Evolutionary conservation across 2,329 filamentous ascomycete species (phyloP).

Genomic region (Aspergillus novofumigatus): DNA sequence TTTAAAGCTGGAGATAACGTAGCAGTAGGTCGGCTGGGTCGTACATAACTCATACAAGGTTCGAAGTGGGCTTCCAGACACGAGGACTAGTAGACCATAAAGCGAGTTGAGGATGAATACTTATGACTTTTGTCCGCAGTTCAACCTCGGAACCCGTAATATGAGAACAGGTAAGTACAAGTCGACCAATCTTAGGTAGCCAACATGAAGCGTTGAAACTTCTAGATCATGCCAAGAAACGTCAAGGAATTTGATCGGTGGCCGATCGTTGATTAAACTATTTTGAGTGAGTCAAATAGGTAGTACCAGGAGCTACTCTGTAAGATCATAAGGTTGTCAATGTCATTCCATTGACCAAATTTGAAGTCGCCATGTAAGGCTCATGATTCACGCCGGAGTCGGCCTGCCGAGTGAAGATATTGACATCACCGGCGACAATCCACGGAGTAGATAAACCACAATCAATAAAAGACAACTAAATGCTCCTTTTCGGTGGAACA

Average conservation of each 20-base stretch:
- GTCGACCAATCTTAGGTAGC: background rate
- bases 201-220: background rate
- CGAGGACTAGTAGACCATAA: background rate
- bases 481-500: background rate
- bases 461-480: background rate
- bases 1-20: background rate
- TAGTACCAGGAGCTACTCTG: background rate
- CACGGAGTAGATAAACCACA: background rate
- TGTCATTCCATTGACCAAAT: background rate
- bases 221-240: background rate
- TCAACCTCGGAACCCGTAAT: background rate
- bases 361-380: background rate
- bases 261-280: background rate
- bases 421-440: background rate
- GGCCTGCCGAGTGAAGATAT: background rate
- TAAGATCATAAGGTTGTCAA: background rate
- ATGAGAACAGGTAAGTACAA: background rate
- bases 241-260: background rate
- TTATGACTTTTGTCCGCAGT: background rate
- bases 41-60: background rate
- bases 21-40: background rate
- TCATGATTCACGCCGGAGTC: background rate
- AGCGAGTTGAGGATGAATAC: background rate
- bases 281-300: background rate
- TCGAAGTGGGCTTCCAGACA: background rate